A percentile compares a stretch with the other conserved stretches of the same genome.
phyloP scores from a whole-genome alignment of 495 filamentous ascomycete species.

The Neurospora africana region DNA sequence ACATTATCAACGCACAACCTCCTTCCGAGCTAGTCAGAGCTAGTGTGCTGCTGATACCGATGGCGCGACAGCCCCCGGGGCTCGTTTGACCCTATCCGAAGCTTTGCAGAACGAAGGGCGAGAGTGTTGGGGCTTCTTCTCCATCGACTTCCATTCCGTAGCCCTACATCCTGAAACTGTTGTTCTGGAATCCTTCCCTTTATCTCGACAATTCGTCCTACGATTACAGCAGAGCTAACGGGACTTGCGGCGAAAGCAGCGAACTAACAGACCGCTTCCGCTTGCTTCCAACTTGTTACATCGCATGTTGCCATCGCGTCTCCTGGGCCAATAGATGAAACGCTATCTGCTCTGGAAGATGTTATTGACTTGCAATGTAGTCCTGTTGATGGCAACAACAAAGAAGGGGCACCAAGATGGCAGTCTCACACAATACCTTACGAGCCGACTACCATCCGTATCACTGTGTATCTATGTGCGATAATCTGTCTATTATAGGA shows the following conservation, averaged over 20 bases:
- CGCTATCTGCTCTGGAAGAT: constrained; percentile 5
- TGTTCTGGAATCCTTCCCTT: constrained; percentile 14
- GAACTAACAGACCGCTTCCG: not conserved
- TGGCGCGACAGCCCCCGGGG: not conserved
- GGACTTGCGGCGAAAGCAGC: not conserved
- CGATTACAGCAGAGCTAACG: not conserved
- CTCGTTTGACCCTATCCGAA: not conserved
- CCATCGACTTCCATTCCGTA: not conserved
- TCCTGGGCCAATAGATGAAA: constrained; percentile 21
- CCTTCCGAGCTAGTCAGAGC: not conserved
- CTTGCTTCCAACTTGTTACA: constrained; percentile 16
- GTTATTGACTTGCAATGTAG: not conserved
- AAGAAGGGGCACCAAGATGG: not conserved
- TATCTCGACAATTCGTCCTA: not conserved
- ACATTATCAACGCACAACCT: not conserved
- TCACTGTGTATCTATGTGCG: not conserved
- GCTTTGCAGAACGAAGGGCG: not conserved
- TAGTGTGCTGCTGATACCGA: not conserved
- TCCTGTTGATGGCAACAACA: not conserved
- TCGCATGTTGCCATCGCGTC: constrained; percentile 23
- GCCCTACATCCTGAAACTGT: not conserved
- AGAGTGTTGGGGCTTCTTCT: not conserved
- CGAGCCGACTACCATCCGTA: not conserved
- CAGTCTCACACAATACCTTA: not conserved
- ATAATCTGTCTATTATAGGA: not conserved